Percentiles rank a stretch among this genome's conserved stretches.
phyloP scores from a whole-genome alignment of 192 early-diverging fungal species.

The Gaertneriomyces sp. region DNA sequence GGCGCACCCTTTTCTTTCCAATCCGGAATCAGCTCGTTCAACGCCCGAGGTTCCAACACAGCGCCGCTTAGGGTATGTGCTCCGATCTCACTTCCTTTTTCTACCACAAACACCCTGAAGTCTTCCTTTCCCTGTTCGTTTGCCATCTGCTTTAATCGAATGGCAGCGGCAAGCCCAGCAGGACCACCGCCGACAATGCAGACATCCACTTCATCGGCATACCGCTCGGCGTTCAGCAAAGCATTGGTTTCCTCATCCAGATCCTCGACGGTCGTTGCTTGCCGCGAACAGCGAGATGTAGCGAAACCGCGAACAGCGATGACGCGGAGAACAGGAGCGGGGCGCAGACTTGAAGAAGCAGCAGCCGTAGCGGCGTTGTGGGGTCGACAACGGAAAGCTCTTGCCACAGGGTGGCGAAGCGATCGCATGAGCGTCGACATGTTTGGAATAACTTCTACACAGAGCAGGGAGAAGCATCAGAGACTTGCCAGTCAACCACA shows the following conservation, averaged over 20 bases:
- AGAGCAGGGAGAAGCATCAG: no score
- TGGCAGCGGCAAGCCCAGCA: slow-evolving; percentile 90
- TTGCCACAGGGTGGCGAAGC: no score
- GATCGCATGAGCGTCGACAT: no score
- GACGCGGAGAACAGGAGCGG: no score
- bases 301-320: background rate
- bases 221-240: slow-evolving; percentile 46
- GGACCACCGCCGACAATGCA: slow-evolving; percentile 95
- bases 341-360: no score
- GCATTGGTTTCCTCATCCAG: slow-evolving; percentile 27
- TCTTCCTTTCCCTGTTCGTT: slow-evolving; percentile 70
- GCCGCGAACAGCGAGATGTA: background rate
- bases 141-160: slow-evolving; percentile 89
- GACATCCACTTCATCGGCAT: slow-evolving; percentile 86
- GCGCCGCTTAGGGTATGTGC: slow-evolving; percentile 95
- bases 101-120: slow-evolving; percentile 82
- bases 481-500: no score
- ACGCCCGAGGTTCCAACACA: slow-evolving; percentile 84
- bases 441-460: no score
- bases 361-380: no score
- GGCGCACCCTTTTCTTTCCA: slow-evolving; percentile 97
- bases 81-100: slow-evolving; percentile 93
- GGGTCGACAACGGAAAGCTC: no score
- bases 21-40: slow-evolving; percentile 95
- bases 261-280: slow-evolving; percentile 11